Base-by-base conservation (phyloP, 2,329 filamentous ascomycete species). In the Aspergillus sp. region DNA sequence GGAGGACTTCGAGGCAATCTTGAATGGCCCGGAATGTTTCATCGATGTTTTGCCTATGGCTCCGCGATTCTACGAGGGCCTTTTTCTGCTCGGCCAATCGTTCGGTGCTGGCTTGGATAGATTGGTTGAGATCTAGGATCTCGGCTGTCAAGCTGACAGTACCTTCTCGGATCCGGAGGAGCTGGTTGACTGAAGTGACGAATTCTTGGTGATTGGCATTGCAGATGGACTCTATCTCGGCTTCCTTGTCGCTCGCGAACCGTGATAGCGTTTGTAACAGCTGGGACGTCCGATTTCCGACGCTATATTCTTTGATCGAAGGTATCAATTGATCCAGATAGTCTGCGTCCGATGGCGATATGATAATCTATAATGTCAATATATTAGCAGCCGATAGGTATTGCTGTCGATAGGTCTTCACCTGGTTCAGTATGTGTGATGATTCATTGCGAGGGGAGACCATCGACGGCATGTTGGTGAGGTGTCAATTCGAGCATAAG, bases 161-260 rank as follows among this genome's bases (percentile, higher is more conserved):
- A 38, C 90, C 91, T 71, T 96, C 90, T 49, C 93, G 87, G 47
- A 97, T 91, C 53, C 85, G 83, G 62, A 97, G 88, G n/a, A 99
- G 82, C 67, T 95, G 90, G 65, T 94, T 95, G 60, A 99, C 91
- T 0, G 93, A 96, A 59, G 84, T 85, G 32, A 97, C 87, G 66
- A 99, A 99, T 65, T 96, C 94, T 67, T 97, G 93, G 66, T 99
- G 94, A 65, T 96, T 96, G 10, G 89, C 93, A 64, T 96, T 86
- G 63, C 94, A 96, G 63, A 97, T 95, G 19, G 84, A 84, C 74
- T 99, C 94, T 59, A 99, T 97, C 63, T 97, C 92, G 13, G 83
- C 75, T 71, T 99, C 94, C 55, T 92, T 87, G 44, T 94, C 89
- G 60, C 87, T 86, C 32, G 92, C 89, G 71, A 96, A 95, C 60